Evolutionary conservation across 495 filamentous ascomycete genomes (phyloP).

Genomic region (Hypoxylon cercidicola): DNA sequence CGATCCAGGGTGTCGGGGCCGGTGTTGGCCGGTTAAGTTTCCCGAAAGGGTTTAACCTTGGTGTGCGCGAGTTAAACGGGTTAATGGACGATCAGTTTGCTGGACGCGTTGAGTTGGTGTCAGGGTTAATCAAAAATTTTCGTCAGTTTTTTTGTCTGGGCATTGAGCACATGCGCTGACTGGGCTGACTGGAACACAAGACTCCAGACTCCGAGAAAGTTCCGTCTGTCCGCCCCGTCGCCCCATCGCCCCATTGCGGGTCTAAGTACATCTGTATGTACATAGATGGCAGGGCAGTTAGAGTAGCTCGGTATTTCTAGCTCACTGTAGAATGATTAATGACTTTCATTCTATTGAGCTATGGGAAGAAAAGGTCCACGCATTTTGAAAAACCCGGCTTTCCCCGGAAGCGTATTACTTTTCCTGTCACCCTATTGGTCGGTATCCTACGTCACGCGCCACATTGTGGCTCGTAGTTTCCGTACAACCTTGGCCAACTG

Average conservation of each 20-base stretch:
- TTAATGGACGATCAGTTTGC: conserved; percentile 9
- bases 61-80: not conserved
- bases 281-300: not conserved
- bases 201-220: conserved; percentile 25
- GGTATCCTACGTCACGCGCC: conserved; percentile 19
- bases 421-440: conserved; percentile 34
- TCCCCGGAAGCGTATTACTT: conserved; percentile 48
- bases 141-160: conserved; percentile 7
- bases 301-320: not conserved
- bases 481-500: conserved; percentile 30
- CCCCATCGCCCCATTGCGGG: conserved; percentile 5
- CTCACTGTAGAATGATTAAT: not conserved
- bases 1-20: conserved; percentile 14
- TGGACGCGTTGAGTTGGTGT: conserved; percentile 10
- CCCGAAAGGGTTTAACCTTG: conserved; percentile 24
- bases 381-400: conserved; percentile 32
- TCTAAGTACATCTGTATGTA: too few species aligned
- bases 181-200: not conserved
- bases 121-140: conserved; percentile 37
- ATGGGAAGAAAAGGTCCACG: conserved; percentile 6
- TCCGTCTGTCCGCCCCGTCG: conserved; percentile 23
- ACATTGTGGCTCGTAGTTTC: conserved; percentile 38
- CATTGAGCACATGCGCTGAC: not conserved
- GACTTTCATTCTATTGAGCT: not conserved
- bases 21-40: conserved; percentile 23